Conservation (phyloP, 202 grass and related monocot species). For the Thinopyrum obtusiflorum region DNA sequence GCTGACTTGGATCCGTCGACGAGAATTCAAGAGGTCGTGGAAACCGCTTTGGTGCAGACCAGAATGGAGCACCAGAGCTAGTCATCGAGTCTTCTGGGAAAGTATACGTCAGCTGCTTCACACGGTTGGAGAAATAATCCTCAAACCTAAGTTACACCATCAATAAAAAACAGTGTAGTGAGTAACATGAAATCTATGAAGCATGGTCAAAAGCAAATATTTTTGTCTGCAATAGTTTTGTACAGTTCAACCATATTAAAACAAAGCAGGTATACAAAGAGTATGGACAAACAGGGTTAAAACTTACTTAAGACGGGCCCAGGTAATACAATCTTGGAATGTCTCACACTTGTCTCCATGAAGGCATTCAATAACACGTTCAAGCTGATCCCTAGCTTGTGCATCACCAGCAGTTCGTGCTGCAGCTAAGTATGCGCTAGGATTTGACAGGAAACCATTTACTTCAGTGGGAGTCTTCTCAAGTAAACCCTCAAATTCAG, state of each 20-base stretch:
- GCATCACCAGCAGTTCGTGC: slow-evolving; percentile 88
- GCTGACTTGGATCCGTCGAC: slow-evolving; percentile 51
- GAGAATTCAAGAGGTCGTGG: slow-evolving; percentile 72
- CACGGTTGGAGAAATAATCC: slow-evolving; percentile 84
- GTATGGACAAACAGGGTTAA: background rate
- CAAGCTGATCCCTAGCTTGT: slow-evolving; percentile 84
- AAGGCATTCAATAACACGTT: slow-evolving; percentile 88
- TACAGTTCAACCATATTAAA: background rate
- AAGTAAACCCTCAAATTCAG: slow-evolving; percentile 95
- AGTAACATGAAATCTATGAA: background rate
- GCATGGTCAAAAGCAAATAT: background rate
- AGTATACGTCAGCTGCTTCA: slow-evolving; percentile 91
- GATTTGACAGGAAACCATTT: slow-evolving; percentile 78
- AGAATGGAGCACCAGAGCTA: slow-evolving; percentile 84
- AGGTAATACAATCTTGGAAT: slow-evolving; percentile 90
- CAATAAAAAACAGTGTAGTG: slow-evolving; percentile 18
- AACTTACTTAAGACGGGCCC: slow-evolving; percentile 87
- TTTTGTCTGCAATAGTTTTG: background rate
- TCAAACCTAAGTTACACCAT: slow-evolving; percentile 65
- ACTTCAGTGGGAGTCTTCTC: slow-evolving; percentile 95
- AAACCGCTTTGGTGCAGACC: slow-evolving; percentile 96
- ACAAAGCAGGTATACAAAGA: background rate
- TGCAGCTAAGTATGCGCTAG: slow-evolving; percentile 51
- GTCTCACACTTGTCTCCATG: slow-evolving; percentile 70
- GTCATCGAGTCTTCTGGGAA: slow-evolving; percentile 91